Conservation (phyloP, 2,329 filamentous ascomycete species). For the Colletotrichum eleusines region DNA sequence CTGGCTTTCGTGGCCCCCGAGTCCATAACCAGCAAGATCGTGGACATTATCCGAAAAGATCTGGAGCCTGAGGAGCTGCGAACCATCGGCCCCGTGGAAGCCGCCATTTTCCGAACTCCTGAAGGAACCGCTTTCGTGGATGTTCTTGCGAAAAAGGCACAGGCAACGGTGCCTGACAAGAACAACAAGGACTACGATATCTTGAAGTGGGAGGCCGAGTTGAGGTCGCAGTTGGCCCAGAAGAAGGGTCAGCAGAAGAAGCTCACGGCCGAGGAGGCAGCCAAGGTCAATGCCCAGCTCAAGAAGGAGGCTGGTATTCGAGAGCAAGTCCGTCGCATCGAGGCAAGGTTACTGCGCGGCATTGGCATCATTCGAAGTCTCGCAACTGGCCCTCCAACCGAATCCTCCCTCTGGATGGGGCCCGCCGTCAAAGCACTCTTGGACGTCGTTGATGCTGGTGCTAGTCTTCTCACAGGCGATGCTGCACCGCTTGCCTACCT, state of each 20-base stretch:
- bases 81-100: conserved; percentile 85
- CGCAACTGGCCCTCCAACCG: conserved; percentile 88
- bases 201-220: conserved; percentile 95
- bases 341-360: conserved; percentile 81
- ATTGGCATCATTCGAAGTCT: conserved; percentile 88
- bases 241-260: conserved; percentile 95
- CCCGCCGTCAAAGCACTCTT: conserved; percentile 81
- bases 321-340: conserved; percentile 75
- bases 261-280: conserved; percentile 87
- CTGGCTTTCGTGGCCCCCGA: conserved; percentile 94
- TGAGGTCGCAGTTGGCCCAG: conserved; percentile 86
- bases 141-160: conserved; percentile 85
- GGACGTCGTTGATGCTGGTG: conserved; percentile 81
- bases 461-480: conserved; percentile 84
- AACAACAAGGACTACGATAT: conserved; percentile 96
- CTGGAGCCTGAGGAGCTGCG: conserved; percentile 77
- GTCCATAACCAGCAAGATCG: conserved; percentile 79
- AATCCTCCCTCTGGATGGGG: conserved; percentile 89
- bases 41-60: conserved; percentile 80
- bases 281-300: conserved; percentile 91
- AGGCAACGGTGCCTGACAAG: conserved; percentile 79
- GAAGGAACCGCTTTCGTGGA: conserved; percentile 92
- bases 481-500: conserved; percentile 83
- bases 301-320: conserved; percentile 88
- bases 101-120: conserved; percentile 91